Base-by-base conservation (phyloP, 164 flowering plant genomes). In the Macadamia tetraphylla region DNA sequence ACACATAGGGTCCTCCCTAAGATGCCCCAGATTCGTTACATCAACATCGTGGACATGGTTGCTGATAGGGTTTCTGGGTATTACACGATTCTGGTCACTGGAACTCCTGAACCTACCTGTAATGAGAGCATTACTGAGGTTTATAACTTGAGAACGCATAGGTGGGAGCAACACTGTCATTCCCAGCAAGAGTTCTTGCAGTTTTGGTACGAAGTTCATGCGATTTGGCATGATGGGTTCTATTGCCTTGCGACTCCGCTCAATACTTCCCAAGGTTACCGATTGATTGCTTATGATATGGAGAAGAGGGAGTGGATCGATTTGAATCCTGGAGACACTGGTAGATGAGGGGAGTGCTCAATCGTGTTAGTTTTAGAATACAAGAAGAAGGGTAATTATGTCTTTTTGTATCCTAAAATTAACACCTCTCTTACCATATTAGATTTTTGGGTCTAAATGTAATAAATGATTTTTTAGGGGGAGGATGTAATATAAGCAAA, bases 11-110 rank as follows among this genome's bases (percentile, higher is more conserved):
- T 72, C 58, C 55, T 76, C 17, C 75, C 75, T 1, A 62, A 53
- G 14, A 68, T 76, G 71, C 63, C 40, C 31, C 75, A 72, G 29
- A 66, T 75, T 42, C 69, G 75, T 18, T 71, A 64, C 66, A 71
- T 76, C 30, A 75, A 71, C n/a, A 71, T 71, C 17, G 73, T 72
- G 29, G 74, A 75, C 53, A 76, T 76, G 78, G 65, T 76, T 17
- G 70, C 78, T 15, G 63, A 64, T 55, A 12, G 51, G 18, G 55
- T 23, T 9, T n/a, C 32, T 35, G 42, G 56, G 18, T 56, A 49
- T 8, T 72, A 76, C 58, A 44, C 32, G 23, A 23, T 23, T 23
- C 23, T 23, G 23, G 23, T 23, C 23, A 23, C 23, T 23, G 23
- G 23, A 23, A 23, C 23, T 23, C 23, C 23, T 23, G 23, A 23